Base-by-base conservation (phyloP, 495 filamentous ascomycete genomes). In the Margaritispora aquatica region DNA sequence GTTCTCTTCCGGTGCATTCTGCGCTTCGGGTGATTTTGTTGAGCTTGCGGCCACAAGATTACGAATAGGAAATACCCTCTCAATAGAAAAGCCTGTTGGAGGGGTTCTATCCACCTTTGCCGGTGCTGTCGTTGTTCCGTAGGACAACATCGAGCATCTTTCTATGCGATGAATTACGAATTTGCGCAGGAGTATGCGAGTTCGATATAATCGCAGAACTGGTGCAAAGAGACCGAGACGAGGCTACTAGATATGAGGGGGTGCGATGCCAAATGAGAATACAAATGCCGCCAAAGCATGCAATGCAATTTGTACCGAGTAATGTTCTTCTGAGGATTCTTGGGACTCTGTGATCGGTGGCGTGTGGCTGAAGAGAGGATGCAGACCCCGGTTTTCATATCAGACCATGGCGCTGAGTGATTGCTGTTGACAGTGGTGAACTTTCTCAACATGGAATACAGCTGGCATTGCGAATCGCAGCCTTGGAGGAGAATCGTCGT, bases 11-110 rank as follows among this genome's bases (percentile, higher is more conserved):
- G 38, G 19, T 3, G 8, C 17, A n/a, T 3, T 44, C n/a, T n/a
- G n/a, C n/a, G n/a, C n/a, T n/a, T n/a, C n/a, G n/a, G 38, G 3
- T 10, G 38, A 17, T 17, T 15, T 15, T n/a, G 17, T n/a, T n/a
- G 17, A 44, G 38, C 19, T 44, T 17, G 38, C 2, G 2, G 15
- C 38, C 38, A 44, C 38, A 15, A 41, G 52, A 54, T 54, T 54
- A 22, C 52, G 52, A 19, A 54, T 54, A 21, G 52, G 52, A 41
- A 54, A 54, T 2, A 54, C 52, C 1, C 52, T 11, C 17, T 54
- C 52, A 17, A 38, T 38, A 22, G 9, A 22, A 19, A 54, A 26
- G 24, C 27, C 50, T 29, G 15, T 21, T 29, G 50, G 24, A 19
- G 50, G 27, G 24, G 17, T 11, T 19, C n/a, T n/a, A n/a, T n/a